Evolutionary conservation across 2,329 filamentous ascomycete genomes (phyloP).

Genomic region (Aspergillus niger): DNA sequence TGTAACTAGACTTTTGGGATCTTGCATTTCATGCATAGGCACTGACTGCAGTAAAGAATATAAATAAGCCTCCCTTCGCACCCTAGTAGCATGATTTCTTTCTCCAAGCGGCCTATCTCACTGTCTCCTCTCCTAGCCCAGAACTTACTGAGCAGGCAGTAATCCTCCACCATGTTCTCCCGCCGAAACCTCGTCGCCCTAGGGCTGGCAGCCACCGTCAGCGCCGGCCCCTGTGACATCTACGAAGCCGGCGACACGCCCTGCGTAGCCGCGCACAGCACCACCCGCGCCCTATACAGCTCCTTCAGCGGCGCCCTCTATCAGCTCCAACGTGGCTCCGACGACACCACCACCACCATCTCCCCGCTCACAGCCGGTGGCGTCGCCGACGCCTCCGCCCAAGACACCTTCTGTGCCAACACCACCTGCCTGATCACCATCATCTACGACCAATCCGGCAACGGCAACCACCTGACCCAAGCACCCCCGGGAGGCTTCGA

Average conservation of each 20-base stretch:
- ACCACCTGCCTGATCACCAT: conserved; percentile 66
- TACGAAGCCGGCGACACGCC: conserved; percentile 61
- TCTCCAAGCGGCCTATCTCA: too few species aligned
- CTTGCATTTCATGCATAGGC: too few species aligned
- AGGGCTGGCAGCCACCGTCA: conserved; percentile 39
- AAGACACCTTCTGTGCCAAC: conserved; percentile 62
- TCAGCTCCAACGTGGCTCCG: conserved; percentile 60
- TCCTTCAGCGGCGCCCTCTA: conserved; percentile 58
- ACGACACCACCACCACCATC: conserved; percentile 51
- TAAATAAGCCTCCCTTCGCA: too few species aligned
- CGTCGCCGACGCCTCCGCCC: conserved; percentile 62
- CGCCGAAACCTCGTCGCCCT: conserved; percentile 33
- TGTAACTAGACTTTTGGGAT: too few species aligned
- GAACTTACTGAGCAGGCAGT: too few species aligned
- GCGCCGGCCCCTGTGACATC: conserved; percentile 63
- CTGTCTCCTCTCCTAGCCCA: too few species aligned
- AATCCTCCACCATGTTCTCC: conserved; percentile 30
- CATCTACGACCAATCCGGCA: conserved; percentile 68
- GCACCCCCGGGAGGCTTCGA: conserved; percentile 60
- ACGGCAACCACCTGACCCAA: conserved; percentile 63
- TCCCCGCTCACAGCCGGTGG: conserved; percentile 59
- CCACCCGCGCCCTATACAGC: conserved; percentile 64
- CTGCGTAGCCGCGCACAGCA: conserved; percentile 66
- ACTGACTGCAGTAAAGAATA: too few species aligned
- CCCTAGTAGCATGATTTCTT: too few species aligned